These are phyloP conservation scores for Cryphonectria radicalis DNA, from an alignment of 2,329 filamentous ascomycete genomes.

Conservation along the genomic window DNA sequence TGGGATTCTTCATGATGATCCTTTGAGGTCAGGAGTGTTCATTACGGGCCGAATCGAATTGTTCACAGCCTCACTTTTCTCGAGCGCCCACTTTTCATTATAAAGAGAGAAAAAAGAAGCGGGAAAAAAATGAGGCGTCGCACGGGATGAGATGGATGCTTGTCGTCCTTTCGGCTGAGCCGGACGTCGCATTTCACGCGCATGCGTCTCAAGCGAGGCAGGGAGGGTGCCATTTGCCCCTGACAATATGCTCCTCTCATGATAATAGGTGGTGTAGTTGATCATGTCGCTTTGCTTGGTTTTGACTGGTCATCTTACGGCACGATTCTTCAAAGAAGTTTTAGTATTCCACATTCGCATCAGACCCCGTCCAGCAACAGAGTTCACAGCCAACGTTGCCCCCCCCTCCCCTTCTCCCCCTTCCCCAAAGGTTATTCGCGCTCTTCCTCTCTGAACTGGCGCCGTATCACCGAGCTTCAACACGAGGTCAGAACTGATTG, in stretches of 20 bases:
- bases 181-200: neutral
- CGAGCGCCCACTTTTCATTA: neutral
- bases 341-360: neutral
- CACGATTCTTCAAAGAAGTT: neutral
- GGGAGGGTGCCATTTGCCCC: neutral
- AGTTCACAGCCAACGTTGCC: neutral
- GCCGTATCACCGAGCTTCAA: neutral
- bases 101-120: neutral
- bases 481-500: neutral
- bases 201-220: neutral
- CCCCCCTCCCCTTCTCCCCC: too few species aligned
- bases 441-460: neutral
- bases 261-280: neutral
- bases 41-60: neutral
- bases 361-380: neutral
- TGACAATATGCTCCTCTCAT: neutral
- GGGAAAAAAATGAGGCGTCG: neutral
- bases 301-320: neutral
- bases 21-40: neutral
- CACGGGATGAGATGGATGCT: neutral
- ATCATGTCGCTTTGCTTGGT: neutral
- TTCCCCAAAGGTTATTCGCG: neutral
- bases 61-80: neutral
- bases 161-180: neutral
- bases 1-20: neutral